Evolutionary conservation across 345 rosid species (phyloP).

Genomic region (Sisymbrium altissimum): DNA sequence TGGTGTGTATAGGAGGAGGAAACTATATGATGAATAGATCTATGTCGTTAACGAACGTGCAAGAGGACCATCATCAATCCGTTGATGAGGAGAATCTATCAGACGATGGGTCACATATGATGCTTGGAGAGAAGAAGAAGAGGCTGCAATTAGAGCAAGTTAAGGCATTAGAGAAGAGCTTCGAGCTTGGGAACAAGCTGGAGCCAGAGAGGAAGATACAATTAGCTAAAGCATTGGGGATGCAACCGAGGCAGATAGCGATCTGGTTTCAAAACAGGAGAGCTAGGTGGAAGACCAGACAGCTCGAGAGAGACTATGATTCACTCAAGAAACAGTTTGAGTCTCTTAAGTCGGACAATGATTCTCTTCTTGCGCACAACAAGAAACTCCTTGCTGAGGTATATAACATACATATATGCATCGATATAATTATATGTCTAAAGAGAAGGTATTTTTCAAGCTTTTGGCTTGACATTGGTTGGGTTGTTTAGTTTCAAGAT

Average conservation of each 20-base stretch:
- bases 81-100: constrained; percentile 55
- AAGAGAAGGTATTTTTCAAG: not conserved
- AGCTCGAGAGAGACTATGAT: constrained; percentile 62
- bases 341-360: constrained; percentile 56
- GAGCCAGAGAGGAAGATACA: constrained; percentile 74
- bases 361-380: constrained; percentile 61
- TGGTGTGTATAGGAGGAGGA: constrained; percentile 40
- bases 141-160: constrained; percentile 68
- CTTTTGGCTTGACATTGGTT: not conserved
- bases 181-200: constrained; percentile 72
- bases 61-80: constrained; percentile 30
- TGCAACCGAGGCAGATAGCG: constrained; percentile 69
- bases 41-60: constrained; percentile 59
- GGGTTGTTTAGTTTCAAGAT: not conserved
- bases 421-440: not conserved
- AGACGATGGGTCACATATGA: constrained; percentile 64
- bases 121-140: constrained; percentile 68
- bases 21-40: constrained; percentile 76
- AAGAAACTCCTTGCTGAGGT: constrained; percentile 64
- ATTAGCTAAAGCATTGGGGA: constrained; percentile 62
- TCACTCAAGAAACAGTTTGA: constrained; percentile 65
- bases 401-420: not conserved
- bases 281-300: constrained; percentile 81
- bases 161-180: constrained; percentile 67
- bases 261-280: constrained; percentile 80